Conservation (phyloP, 768 basidiomycete species). For the Botryobasidium botryosum region DNA sequence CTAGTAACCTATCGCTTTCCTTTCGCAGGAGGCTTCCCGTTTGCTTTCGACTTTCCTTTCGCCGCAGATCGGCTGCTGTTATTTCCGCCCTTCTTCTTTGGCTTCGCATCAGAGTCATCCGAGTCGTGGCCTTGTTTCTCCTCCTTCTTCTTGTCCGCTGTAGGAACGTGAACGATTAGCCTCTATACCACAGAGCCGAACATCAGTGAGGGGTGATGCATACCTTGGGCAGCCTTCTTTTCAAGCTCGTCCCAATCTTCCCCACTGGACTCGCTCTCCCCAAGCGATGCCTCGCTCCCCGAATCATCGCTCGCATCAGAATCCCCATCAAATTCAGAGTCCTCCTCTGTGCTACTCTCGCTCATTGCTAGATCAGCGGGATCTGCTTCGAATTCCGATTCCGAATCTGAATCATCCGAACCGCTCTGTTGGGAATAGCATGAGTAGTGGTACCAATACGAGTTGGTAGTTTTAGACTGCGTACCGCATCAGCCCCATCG, state of each 20-base stretch:
- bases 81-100: slow-evolving; percentile 25
- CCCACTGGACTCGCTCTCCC: slow-evolving; percentile 44
- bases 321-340: slow-evolving; percentile 37
- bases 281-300: slow-evolving; percentile 56
- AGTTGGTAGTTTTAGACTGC: slow-evolving; percentile 13
- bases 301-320: slow-evolving; percentile 35
- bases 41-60: slow-evolving; percentile 15
- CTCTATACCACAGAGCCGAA: not conserved
- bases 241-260: slow-evolving; percentile 97
- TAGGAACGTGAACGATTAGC: slow-evolving; percentile 14
- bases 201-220: slow-evolving; percentile 11
- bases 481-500: slow-evolving; percentile 44
- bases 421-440: not conserved
- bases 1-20: no score
- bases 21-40: slow-evolving; percentile 11
- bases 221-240: slow-evolving; percentile 76
- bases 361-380: slow-evolving; percentile 26
- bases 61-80: slow-evolving; percentile 11
- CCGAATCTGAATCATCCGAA: slow-evolving; percentile 37
- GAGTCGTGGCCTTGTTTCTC: slow-evolving; percentile 20
- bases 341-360: slow-evolving; percentile 30
- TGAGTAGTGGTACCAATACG: not conserved
- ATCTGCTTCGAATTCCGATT: slow-evolving; percentile 48
- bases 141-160: slow-evolving; percentile 30
- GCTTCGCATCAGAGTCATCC: slow-evolving; percentile 25